Conservation (phyloP, 768 basidiomycete genomes). For the Lactarius pseudohatsudake region DNA sequence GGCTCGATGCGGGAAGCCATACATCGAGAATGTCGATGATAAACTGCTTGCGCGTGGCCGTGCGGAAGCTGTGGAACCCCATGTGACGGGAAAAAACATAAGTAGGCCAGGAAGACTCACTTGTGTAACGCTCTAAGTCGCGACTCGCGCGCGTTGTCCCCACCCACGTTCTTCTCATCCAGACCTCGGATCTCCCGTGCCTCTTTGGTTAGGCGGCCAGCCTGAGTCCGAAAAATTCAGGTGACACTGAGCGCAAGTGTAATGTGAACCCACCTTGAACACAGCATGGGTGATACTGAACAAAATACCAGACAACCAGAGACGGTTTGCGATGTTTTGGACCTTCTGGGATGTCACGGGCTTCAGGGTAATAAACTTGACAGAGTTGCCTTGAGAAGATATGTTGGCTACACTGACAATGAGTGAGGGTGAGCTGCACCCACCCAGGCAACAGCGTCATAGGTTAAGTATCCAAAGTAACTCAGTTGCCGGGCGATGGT, state of each 20-base stretch:
- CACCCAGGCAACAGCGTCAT: slow-evolving; percentile 88
- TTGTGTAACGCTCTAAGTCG: slow-evolving; percentile 55
- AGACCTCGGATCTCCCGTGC: slow-evolving; percentile 50
- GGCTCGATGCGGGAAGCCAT: slow-evolving; percentile 84
- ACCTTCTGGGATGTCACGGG: slow-evolving; percentile 62
- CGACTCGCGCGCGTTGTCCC: slow-evolving; percentile 63
- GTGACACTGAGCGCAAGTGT: background rate
- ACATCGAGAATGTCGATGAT: slow-evolving; percentile 82
- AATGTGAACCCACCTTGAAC: slow-evolving; percentile 51
- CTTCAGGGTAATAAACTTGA: slow-evolving; percentile 61
- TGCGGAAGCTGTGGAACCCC: slow-evolving; percentile 50
- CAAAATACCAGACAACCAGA: slow-evolving; percentile 87
- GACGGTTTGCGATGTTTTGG: slow-evolving; percentile 67
- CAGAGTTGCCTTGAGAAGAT: slow-evolving; percentile 50
- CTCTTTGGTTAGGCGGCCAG: slow-evolving; percentile 60
- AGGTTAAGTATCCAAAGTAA: slow-evolving; percentile 84
- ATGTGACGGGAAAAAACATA: slow-evolving; percentile 20
- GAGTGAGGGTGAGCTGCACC: slow-evolving; percentile 31
- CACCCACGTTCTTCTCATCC: slow-evolving; percentile 68
- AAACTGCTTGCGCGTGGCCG: slow-evolving; percentile 73
- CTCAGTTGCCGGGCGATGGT: slow-evolving; percentile 80
- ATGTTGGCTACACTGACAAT: background rate
- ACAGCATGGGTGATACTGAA: slow-evolving; percentile 72
- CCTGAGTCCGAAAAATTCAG: slow-evolving; percentile 40
- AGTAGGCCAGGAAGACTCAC: slow-evolving; percentile 40